phyloP scores from a whole-genome alignment of 306 rosid species.

The Quercus alba region DNA sequence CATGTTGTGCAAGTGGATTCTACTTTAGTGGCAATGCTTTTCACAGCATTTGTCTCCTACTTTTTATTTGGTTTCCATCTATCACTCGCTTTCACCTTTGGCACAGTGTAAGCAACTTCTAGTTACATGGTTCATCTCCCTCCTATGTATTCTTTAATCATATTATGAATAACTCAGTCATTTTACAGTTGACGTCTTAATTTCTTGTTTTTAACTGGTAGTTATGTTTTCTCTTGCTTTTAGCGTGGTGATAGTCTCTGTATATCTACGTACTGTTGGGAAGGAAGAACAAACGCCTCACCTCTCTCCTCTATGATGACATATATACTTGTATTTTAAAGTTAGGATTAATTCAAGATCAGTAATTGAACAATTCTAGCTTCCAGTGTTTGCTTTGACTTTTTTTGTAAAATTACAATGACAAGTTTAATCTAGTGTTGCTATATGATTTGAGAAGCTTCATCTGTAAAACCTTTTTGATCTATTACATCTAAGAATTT shows the following conservation, averaged over 20 bases:
- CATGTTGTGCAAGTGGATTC: constrained; percentile 73
- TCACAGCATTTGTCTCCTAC: constrained; percentile 87
- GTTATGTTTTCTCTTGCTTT: too few species aligned
- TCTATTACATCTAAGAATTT: not conserved
- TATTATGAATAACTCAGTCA: not conserved
- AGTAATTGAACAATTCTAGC: not conserved
- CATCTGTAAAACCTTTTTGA: not conserved
- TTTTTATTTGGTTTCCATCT: constrained; percentile 66
- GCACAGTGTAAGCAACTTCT: constrained; percentile 71
- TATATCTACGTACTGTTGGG: too few species aligned
- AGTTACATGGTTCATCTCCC: constrained; percentile 9
- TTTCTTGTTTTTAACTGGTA: too few species aligned
- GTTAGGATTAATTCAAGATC: not conserved
- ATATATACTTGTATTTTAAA: not conserved
- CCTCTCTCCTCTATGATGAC: too few species aligned
- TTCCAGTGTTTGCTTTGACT: not conserved
- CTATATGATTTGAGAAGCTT: not conserved
- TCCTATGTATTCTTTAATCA: not conserved
- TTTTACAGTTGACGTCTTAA: not conserved
- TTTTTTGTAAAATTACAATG: not conserved
- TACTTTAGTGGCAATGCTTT: constrained; percentile 96
- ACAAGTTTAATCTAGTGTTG: not conserved
- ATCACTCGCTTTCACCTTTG: constrained; percentile 87
- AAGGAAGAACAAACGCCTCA: too few species aligned
- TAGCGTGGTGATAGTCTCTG: too few species aligned